Conservation (phyloP, 202 grass and related monocot species). For the Eragrostis tef region DNA sequence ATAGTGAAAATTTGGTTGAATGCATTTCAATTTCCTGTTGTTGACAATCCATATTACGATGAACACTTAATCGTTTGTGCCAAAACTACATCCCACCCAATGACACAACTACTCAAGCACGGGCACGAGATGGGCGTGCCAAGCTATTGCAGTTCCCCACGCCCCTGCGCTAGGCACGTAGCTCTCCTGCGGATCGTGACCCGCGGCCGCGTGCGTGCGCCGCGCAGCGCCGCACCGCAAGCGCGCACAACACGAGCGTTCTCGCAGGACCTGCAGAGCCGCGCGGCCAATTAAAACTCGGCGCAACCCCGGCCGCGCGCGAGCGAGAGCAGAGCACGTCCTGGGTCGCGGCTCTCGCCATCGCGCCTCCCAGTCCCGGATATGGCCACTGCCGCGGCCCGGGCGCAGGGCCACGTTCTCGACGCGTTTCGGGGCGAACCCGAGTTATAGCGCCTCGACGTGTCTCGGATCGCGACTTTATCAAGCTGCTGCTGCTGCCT, state of each 20-base stretch:
- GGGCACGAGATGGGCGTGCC: neutral
- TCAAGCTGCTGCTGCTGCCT: neutral
- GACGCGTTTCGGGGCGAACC: constrained; percentile 33
- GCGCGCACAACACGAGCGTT: constrained; percentile 30
- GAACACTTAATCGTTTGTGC: too few relatives aligned
- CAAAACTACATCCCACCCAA: neutral
- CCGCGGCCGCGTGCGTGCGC: neutral
- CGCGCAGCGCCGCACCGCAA: neutral
- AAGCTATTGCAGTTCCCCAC: neutral
- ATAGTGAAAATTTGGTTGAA: too few relatives aligned
- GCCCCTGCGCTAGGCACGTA: neutral
- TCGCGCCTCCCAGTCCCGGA: neutral
- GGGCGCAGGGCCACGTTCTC: constrained; percentile 48
- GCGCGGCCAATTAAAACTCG: constrained; percentile 2
- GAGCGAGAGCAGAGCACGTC: neutral
- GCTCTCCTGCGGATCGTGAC: neutral
- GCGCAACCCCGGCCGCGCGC: too few relatives aligned
- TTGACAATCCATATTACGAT: too few relatives aligned
- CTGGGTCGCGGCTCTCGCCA: neutral
- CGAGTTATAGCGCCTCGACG: constrained; percentile 31
- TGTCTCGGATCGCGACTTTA: neutral
- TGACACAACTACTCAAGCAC: neutral
- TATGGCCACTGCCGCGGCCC: constrained; percentile 26
- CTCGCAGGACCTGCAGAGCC: neutral
- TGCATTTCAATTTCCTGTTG: too few relatives aligned